phyloP scores from a whole-genome alignment of 1,139 yeast genomes.

The Pichia sp. region DNA sequence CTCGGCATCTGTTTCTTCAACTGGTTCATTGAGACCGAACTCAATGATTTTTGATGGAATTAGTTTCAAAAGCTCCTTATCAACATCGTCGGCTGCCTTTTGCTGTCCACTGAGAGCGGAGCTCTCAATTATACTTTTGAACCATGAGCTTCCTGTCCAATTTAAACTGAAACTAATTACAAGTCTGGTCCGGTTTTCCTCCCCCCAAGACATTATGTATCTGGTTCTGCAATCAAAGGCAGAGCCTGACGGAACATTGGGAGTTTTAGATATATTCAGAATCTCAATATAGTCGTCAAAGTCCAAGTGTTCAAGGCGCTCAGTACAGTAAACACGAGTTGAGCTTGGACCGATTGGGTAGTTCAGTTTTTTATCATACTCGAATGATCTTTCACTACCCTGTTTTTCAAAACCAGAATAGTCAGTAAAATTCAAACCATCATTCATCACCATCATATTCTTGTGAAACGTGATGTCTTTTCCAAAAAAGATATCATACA shows the following conservation, averaged over 20 bases:
- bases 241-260: conserved; percentile 59
- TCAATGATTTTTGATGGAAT: conserved; percentile 12
- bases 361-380: conserved; percentile 46
- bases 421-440: conserved; percentile 44
- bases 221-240: conserved; percentile 50
- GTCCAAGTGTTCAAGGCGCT: conserved; percentile 41
- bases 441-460: conserved; percentile 41
- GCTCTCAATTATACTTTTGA: conserved; percentile 50
- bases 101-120: conserved; percentile 47
- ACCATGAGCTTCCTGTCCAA: conserved; percentile 59
- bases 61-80: conserved; percentile 11
- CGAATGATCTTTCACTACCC: conserved; percentile 35
- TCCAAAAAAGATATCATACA: conserved; percentile 48
- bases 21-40: background rate
- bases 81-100: conserved; percentile 29
- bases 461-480: conserved; percentile 40
- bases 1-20: conserved; percentile 1
- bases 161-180: conserved; percentile 43
- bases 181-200: conserved; percentile 39
- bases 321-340: conserved; percentile 48
- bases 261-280: conserved; percentile 43
- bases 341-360: conserved; percentile 57
- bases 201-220: conserved; percentile 47
- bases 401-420: conserved; percentile 37
- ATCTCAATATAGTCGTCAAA: conserved; percentile 17